Evolutionary conservation across 371 early-diverging fungal genomes (phyloP), one percentile per base, ranked within the genome.

Genomic region (Dichotomocladium elegans): DNA sequence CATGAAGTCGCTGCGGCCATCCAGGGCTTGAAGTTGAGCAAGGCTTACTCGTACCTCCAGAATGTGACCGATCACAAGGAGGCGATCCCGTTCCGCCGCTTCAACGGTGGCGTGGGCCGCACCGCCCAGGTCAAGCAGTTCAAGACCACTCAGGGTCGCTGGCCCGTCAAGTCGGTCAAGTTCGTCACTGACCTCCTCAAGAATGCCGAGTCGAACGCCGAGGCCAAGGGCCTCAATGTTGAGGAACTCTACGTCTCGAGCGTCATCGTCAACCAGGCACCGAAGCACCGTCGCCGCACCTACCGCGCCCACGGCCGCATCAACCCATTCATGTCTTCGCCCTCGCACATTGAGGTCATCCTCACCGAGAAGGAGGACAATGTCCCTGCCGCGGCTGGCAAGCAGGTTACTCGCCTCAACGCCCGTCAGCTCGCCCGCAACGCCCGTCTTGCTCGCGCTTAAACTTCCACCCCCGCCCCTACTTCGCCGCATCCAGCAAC

Each of bases 221-320:
- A 63, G 42, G 78, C 86, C 68, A 99, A 99, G 88, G 91, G 92
- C 57, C 76, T 99, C 61, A 86, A 90, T 68, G 65, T 85, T 48
- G 92, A 94, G 51, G 77, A 83, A 63, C 78, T 96, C 51, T 86
- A 92, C 57, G 82, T 99, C 66, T 88, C 86, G 75, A 94, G 96
- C 87, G 88, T 98, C 60, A 91, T 92, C 78, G 98, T 99, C 70
- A 96, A 96, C 88, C 94, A 93, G 76, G 99, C 99, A 60, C 96
- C 96, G 72, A 95, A 94, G 81, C 93, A 94, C 76, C 93, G 96
- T 66, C 92, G 99, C 66, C 85, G 99, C 73, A 95, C 94, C 40
- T 96, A 92, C 91, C 91, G 99, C 80, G 99, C 99, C 61, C 97
- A 98, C 86, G 99, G 99, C 81, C 87, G 99, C 70, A 92, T 95